Conservation (phyloP, 495 filamentous ascomycete genomes). For the Usnea hakonensis region DNA sequence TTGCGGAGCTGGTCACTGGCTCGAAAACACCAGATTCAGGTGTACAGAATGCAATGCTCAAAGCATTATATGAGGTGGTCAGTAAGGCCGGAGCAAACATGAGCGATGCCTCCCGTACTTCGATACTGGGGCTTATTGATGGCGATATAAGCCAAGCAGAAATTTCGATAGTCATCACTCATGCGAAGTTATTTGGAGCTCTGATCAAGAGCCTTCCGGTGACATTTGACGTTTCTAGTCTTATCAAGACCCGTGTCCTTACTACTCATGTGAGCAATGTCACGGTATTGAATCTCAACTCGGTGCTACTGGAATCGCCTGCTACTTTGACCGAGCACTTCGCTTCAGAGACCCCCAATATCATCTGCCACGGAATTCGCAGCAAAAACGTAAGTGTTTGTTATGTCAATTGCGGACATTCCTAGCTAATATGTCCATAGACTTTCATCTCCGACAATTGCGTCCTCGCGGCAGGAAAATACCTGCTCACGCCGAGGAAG, state of each 20-base stretch:
- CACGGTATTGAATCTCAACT: conserved; percentile 78
- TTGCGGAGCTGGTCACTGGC: conserved; percentile 78
- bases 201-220: conserved; percentile 73
- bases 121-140: conserved; percentile 81
- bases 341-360: conserved; percentile 58
- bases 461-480: conserved; percentile 93
- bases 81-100: conserved; percentile 91
- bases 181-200: conserved; percentile 80
- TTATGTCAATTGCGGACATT: neutral
- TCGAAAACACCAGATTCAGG: conserved; percentile 83
- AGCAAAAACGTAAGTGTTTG: conserved; percentile 55
- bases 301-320: conserved; percentile 74
- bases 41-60: conserved; percentile 93
- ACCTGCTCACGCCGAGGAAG: conserved; percentile 58
- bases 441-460: conserved; percentile 80
- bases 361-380: conserved; percentile 74
- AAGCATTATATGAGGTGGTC: conserved; percentile 91
- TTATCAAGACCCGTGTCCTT: conserved; percentile 79
- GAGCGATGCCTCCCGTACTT: conserved; percentile 76
- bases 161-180: conserved; percentile 71
- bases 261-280: conserved; percentile 57
- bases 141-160: conserved; percentile 68
- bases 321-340: conserved; percentile 56
- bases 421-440: conserved; percentile 32
- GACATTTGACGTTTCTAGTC: conserved; percentile 48